Evolutionary conservation across 768 basidiomycete species (phyloP).

Genomic region (Xerocomellus chrysenteron): DNA sequence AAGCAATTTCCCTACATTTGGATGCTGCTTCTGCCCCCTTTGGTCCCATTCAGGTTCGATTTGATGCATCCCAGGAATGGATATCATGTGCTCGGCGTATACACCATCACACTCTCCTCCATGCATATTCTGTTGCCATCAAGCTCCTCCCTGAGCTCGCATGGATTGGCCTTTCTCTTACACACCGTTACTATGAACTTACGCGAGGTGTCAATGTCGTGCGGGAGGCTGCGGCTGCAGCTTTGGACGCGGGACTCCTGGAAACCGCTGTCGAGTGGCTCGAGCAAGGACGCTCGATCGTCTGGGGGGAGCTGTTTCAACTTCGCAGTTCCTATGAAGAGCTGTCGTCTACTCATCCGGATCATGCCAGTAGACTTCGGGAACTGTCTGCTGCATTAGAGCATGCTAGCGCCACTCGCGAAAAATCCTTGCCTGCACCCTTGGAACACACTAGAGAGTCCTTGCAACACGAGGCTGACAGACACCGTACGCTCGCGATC

Average conservation of each 20-base stretch:
- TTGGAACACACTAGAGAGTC: too few relatives aligned
- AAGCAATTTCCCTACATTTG: background rate
- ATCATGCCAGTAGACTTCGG: background rate
- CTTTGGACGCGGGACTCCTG: background rate
- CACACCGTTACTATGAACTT: too few relatives aligned
- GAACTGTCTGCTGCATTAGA: background rate
- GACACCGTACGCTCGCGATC: too few relatives aligned
- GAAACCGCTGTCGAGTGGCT: slow-evolving; percentile 9
- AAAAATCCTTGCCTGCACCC: background rate
- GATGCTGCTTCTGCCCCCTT: too few relatives aligned
- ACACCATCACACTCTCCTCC: too few relatives aligned
- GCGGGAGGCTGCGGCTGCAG: background rate
- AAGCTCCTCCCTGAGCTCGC: too few relatives aligned
- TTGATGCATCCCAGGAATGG: too few relatives aligned
- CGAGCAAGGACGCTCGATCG: slow-evolving; percentile 9
- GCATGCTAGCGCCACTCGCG: background rate
- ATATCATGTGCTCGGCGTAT: too few relatives aligned
- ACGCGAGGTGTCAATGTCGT: background rate
- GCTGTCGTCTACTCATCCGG: background rate
- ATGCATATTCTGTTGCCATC: too few relatives aligned
- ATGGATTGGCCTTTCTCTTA: too few relatives aligned
- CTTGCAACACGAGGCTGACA: too few relatives aligned
- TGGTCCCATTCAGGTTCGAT: too few relatives aligned
- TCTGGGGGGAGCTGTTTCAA: background rate
- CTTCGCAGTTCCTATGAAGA: slow-evolving; percentile 3